Evolutionary conservation across 2,329 filamentous ascomycete species (phyloP).

Genomic region (Alternaria hordeiaustralica): DNA sequence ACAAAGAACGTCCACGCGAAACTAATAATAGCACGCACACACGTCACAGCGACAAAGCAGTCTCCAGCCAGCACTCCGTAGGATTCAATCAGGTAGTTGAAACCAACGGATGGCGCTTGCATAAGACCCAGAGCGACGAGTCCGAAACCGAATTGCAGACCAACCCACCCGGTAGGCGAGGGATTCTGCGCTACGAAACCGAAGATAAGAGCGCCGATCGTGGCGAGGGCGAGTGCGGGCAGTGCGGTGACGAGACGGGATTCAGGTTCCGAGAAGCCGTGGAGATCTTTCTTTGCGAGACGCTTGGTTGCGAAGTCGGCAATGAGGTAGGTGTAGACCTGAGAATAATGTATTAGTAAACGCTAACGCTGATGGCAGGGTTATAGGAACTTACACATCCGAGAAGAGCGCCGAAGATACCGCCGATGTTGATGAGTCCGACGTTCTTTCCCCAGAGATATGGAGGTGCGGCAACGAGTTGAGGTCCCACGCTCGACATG

Average conservation of each 20-base stretch:
- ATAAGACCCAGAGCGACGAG: conserved; percentile 52
- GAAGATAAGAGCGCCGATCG: conserved; percentile 48
- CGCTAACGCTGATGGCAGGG: too few species aligned
- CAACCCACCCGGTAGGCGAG: conserved; percentile 46
- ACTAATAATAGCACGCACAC: conserved; percentile 56
- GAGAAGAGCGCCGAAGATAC: conserved; percentile 46
- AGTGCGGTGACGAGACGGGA: conserved; percentile 49
- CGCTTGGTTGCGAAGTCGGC: conserved; percentile 49
- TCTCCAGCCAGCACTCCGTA: conserved; percentile 58
- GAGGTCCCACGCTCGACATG: conserved; percentile 47
- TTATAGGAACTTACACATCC: conserved; percentile 32
- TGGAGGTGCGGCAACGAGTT: conserved; percentile 48
- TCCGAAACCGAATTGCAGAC: conserved; percentile 48
- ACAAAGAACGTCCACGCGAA: conserved; percentile 65
- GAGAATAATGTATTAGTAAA: not conserved
- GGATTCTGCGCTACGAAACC: conserved; percentile 51
- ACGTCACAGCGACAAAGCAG: conserved; percentile 62
- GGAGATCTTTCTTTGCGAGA: conserved; percentile 42
- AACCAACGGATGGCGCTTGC: conserved; percentile 52
- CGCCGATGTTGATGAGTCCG: conserved; percentile 50
- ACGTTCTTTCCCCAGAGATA: conserved; percentile 52
- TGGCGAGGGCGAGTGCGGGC: conserved; percentile 47
- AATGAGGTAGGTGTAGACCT: conserved; percentile 46
- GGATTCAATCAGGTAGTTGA: conserved; percentile 59
- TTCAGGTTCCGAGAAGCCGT: conserved; percentile 52